phyloP scores from a whole-genome alignment of 192 early-diverging fungal species.

The Rhizophagus clarus region DNA sequence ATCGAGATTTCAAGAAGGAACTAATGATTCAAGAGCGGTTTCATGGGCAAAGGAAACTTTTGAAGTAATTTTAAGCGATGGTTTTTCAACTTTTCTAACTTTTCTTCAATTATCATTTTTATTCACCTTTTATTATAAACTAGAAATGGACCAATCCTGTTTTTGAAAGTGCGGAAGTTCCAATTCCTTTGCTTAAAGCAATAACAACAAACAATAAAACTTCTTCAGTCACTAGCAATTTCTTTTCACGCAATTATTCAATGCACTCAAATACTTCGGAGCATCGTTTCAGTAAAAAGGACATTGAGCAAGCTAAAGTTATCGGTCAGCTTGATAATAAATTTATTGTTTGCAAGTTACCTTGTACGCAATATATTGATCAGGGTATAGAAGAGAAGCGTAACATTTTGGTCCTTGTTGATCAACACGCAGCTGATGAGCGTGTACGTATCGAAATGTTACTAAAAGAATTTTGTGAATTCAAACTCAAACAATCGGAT shows the following conservation, averaged over 20 bases:
- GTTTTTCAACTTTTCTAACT: neutral
- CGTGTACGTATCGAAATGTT: conserved; percentile 66
- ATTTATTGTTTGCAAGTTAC: conserved; percentile 58
- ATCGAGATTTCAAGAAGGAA: neutral
- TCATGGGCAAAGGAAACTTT: conserved; percentile 47
- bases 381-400: neutral
- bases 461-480: conserved; percentile 39
- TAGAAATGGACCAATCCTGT: conserved; percentile 39
- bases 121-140: neutral
- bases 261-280: conserved; percentile 23
- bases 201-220: neutral
- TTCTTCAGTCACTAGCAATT: conserved; percentile 28
- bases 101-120: neutral
- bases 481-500: neutral
- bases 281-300: conserved; percentile 45
- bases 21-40: neutral
- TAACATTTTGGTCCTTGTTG: conserved; percentile 55
- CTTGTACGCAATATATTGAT: neutral
- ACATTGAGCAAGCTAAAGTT: conserved; percentile 46
- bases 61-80: conserved; percentile 1
- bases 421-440: conserved; percentile 85
- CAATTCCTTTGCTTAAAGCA: conserved; percentile 29
- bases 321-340: conserved; percentile 70
- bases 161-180: conserved; percentile 36
- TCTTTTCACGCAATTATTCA: conserved; percentile 30